These are phyloP conservation scores for Colletotrichum sp. DNA, from an alignment of 2,329 filamentous ascomycete species.

Conservation along the genomic window DNA sequence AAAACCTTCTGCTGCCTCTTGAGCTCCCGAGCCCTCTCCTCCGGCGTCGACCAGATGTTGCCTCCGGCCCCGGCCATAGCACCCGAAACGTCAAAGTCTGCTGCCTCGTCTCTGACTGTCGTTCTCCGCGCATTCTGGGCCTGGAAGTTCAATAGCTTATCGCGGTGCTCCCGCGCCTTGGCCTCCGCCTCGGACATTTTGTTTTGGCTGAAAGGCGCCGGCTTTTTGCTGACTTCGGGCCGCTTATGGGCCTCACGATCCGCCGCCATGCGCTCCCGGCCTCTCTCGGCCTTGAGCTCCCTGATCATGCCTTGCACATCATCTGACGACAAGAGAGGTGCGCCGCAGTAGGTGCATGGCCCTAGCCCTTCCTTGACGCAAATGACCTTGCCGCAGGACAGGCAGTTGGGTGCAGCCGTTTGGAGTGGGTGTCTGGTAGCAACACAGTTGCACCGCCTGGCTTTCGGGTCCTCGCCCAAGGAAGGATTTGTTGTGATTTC, in stretches of 20 bases:
- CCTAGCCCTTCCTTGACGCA: conserved; percentile 94
- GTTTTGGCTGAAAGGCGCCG: conserved; percentile 62
- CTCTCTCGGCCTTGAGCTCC: conserved; percentile 83
- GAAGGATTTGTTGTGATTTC: conserved; percentile 92
- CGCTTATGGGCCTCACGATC: conserved; percentile 74
- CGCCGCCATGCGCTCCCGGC: conserved; percentile 81
- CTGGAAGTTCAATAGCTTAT: conserved; percentile 82
- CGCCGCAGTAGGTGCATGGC: conserved; percentile 89
- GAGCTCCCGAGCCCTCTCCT: conserved; percentile 80
- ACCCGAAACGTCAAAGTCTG: conserved; percentile 59
- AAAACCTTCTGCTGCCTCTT: conserved; percentile 85
- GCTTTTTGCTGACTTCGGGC: conserved; percentile 66
- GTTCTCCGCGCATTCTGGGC: conserved; percentile 85
- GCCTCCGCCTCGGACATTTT: conserved; percentile 62
- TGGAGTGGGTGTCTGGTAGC: conserved; percentile 87
- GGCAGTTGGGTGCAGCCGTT: conserved; percentile 89
- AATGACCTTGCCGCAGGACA: conserved; percentile 91
- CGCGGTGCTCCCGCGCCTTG: conserved; percentile 77
- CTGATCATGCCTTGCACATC: conserved; percentile 88
- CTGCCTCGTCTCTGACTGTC: conserved; percentile 83
- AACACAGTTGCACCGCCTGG: conserved; percentile 84
- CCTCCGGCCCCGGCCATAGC: conserved; percentile 49
- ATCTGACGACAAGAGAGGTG: conserved; percentile 69
- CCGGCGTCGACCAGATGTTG: conserved; percentile 83
- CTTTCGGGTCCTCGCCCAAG: conserved; percentile 57